Base-by-base conservation (phyloP, 257 asterid species). In the Ocimum tenuiflorum region DNA sequence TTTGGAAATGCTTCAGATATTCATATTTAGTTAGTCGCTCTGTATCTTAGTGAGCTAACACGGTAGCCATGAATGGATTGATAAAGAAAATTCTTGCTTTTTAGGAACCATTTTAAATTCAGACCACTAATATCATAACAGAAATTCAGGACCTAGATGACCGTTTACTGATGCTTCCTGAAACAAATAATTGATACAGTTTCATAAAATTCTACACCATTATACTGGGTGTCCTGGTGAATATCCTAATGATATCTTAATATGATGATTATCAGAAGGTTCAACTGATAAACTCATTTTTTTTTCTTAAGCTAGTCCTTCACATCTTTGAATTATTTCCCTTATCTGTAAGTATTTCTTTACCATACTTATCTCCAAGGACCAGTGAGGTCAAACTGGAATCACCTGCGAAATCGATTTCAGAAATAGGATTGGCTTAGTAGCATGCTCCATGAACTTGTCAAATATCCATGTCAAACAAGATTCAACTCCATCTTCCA, bases 351-450 rank as follows among this genome's bases (percentile, higher is more conserved):
- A 58, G 8, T 58, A 57, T 57, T 49, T 15, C 18, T 24, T 41
- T 38, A 6, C 52, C 50, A 56, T 17, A 23, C 12, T 3, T 17
- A 60, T 65, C 38, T 36, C 70, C 24, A 53, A 29, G 15, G 33
- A 15, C 41, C 29, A 27, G 35, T 17, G 42, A 70, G 10, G 18
- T 31, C 29, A 52, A 67, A 46, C 57, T 55, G 53, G 67, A 62
- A 61, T 75, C 81, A 88, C 98, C 98, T 91, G 92, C 73, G 73
- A 65, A 70, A 87, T 75, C 58, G 98, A 86, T 80, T 87, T 88
- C 75, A 88, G 67, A 80, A 76, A 91, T 71, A 91, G 83, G 55
- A 87, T 78, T 39, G 79, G 64, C 61, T 82, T 82, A 38, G 96
- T 81, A 72, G 84, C 83, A 81, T 91, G 89, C 70, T 88, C 89